phyloP scores from a whole-genome alignment of 495 filamentous ascomycete genomes.

The Penicillium subrubescens region DNA sequence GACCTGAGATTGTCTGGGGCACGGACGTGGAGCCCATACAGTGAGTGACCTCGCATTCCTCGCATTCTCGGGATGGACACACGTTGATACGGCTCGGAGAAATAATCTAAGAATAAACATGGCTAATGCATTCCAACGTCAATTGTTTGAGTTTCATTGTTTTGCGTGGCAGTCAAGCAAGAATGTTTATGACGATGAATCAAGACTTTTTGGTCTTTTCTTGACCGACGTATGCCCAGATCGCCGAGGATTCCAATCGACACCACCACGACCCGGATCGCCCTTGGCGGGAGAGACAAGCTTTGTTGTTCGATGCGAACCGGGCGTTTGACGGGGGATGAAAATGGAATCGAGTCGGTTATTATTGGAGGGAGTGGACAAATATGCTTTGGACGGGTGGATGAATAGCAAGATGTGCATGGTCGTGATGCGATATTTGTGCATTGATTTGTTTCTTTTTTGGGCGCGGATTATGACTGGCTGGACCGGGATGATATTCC shows the following conservation, averaged over 20 bases:
- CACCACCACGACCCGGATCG: conserved; percentile 12
- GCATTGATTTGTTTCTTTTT: neutral
- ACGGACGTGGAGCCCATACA: neutral
- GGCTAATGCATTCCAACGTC: neutral
- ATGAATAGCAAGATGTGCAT: neutral
- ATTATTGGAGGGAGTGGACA: neutral
- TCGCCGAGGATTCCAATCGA: conserved; percentile 7
- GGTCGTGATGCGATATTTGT: neutral
- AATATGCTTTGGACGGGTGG: neutral
- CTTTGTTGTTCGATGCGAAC: conserved; percentile 1
- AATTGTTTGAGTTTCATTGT: neutral
- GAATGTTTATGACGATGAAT: conserved; percentile 4
- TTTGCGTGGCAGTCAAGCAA: neutral
- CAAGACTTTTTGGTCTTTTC: conserved; percentile 4
- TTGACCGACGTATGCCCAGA: conserved; percentile 4
- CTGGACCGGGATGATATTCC: neutral
- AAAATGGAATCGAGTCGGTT: neutral
- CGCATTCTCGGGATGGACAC: conserved; percentile 3
- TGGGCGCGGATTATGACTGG: neutral
- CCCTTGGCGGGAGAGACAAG: conserved; percentile 19
- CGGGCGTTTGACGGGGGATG: neutral
- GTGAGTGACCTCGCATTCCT: neutral
- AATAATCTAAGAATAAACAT: neutral
- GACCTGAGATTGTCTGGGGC: neutral
- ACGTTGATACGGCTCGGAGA: neutral